Percentiles rank a stretch among this genome's conserved stretches.
Conservation (phyloP, 78 protist species). For the Emiliania huxleyi region DNA sequence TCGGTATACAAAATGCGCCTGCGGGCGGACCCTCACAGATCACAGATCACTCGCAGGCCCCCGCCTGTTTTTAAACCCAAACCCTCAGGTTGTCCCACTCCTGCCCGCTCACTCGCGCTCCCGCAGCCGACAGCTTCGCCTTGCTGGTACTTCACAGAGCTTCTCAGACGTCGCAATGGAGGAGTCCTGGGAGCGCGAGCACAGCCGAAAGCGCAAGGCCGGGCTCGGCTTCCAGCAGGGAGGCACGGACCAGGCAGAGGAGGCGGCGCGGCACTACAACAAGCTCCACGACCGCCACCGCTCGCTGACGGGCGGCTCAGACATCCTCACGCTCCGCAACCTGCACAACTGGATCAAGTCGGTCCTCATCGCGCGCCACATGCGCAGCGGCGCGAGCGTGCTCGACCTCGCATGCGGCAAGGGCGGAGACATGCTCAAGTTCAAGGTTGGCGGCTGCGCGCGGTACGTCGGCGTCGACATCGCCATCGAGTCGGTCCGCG, state of each 20-base stretch:
- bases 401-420: slow-evolving; percentile 74
- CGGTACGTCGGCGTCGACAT: slow-evolving; percentile 58
- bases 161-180: no score
- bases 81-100: no score
- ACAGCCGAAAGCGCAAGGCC: neutral
- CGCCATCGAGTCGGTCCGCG: slow-evolving; percentile 51
- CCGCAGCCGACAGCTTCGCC: no score
- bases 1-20: no score
- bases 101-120: no score
- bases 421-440: slow-evolving; percentile 75
- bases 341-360: slow-evolving; percentile 74
- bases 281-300: slow-evolving; percentile 2
- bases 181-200: neutral
- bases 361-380: slow-evolving; percentile 55
- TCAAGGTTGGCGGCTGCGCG: slow-evolving; percentile 25
- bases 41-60: no score
- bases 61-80: no score
- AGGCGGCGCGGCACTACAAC: neutral
- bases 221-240: slow-evolving; percentile 4
- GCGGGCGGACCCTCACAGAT: no score
- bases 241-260: neutral
- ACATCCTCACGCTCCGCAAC: slow-evolving; percentile 42
- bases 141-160: no score
- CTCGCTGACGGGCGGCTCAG: neutral
- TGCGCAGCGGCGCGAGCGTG: slow-evolving; percentile 23